Evolutionary conservation across 768 basidiomycete genomes (phyloP).

Genomic region (Candolleomyces efflorescens): DNA sequence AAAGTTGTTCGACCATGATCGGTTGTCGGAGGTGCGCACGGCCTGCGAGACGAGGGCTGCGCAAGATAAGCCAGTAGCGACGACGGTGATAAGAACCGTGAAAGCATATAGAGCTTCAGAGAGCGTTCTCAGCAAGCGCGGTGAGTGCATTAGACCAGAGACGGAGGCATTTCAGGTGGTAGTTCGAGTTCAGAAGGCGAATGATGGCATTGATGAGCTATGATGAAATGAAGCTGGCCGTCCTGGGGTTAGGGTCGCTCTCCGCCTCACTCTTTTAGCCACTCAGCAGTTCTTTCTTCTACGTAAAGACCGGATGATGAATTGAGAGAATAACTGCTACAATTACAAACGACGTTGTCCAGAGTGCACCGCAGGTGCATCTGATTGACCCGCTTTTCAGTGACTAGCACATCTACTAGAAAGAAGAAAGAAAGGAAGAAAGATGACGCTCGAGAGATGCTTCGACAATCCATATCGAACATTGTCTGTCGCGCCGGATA

Average conservation of each 20-base stretch:
- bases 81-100: constrained; percentile 44
- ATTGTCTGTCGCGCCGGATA: too few relatives aligned
- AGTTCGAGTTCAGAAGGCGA: background rate
- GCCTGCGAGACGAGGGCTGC: constrained; percentile 67
- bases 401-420: background rate
- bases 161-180: background rate
- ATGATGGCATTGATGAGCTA: background rate
- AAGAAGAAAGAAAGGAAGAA: background rate
- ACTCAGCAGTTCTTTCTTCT: background rate
- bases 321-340: background rate
- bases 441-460: too few relatives aligned
- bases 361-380: background rate
- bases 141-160: background rate
- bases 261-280: background rate
- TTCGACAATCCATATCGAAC: too few relatives aligned
- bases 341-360: background rate
- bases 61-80: constrained; percentile 60
- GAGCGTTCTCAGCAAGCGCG: constrained; percentile 32
- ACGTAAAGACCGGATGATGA: background rate
- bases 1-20: constrained; percentile 57
- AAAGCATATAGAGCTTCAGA: constrained; percentile 52
- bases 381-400: background rate
- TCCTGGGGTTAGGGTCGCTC: background rate
- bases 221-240: background rate
- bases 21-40: constrained; percentile 54